Base-by-base conservation (phyloP, 305 asterid species). In the Fraxinus albicans region DNA sequence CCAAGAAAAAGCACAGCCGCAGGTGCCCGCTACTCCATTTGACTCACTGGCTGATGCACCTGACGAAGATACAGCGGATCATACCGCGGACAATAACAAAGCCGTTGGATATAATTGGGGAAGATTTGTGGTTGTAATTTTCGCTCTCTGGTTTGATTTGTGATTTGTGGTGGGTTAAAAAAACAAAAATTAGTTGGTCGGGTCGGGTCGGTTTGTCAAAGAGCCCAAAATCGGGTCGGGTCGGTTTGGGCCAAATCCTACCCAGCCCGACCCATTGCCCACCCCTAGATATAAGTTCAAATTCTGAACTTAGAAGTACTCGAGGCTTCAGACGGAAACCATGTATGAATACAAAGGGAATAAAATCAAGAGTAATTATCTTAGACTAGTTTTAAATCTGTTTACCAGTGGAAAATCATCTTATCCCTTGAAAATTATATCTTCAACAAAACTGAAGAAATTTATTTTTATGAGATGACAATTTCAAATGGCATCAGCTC, bases 41-140 rank as follows among this genome's bases (percentile, higher is more conserved):
- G 98, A 90, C 35, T 87, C 97, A 3, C 94, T 95, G 40, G 94
- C 97, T 13, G 98, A 90, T 81, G 86, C 93, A 6, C 99, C 99
- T 0, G 97, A 83, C 0, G 97, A 85, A 4, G 96, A 89, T 23
- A 90, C 89, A 33, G 91, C 85, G 17, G 98, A 90, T 84, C 89
- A 89, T 82, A 81, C 86, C 1, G 88, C 90, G 6, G 89, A 89
- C 21, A 60, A 84, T 25, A 86, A 84, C 82, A 89, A 86, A 36
- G 93, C 89, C 6, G 91, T 84, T 23, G 83, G 84, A 77, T 70
- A 86, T 77, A 73, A 79, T 83, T 90, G 93, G n/a, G 93, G 89
- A 53, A 79, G 90, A 63, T 78, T 88, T 60, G 86, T 77, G 19
- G 88, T 89, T 1, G 84, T 84, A 4, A 77, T 88, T 86, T 79